Base-by-base conservation (phyloP, 306 rosid species). In the Cucumis cinereus region DNA sequence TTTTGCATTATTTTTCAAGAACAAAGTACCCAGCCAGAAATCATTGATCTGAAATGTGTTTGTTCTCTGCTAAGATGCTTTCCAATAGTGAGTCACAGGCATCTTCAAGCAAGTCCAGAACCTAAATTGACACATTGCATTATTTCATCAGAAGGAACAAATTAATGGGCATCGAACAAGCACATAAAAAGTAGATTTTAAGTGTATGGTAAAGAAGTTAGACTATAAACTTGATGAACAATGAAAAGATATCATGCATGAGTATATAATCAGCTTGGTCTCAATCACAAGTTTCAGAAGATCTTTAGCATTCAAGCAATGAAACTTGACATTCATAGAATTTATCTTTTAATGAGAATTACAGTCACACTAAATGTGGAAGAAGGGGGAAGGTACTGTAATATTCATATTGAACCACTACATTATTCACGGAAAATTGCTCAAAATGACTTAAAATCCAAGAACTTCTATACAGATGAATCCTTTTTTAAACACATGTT, bases 81-180 rank as follows among this genome's bases (percentile, higher is more conserved):
- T 88, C 90, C 82, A 93, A 68, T 85, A 94, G 86, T 61, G 95
- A 90, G 69, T 83, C 93, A 63, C 97, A 90, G 17, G 95, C 98
- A 87, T 94, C 97, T 86, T 91, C 96, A 77, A 94, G 97, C 80
- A 94, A 73, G 87, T 91, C 96, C 80, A 94, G 87, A 79, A 94
- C 98, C 96, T 91, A 93, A 70, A 47, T 41, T 45, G 67, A 85
- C 58, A 73, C 7, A 11, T 69, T 19, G 55, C 47, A 35, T 70
- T 24, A 23, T 36, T 24, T n/a, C 81, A 70, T 2, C 55, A 68
- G 36, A 68, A 70, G 75, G 1, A 70, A 36, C 33, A 43, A 70
- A 47, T 15, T 24, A 24, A 6, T 23, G 35, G 57, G 16, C 52
- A 47, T 70, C 14, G 58, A 24, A 45, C n/a, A 30, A 41, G 16